These are phyloP conservation scores for Carpinus viminea DNA, from an alignment of 306 rosid species.

Conservation along the genomic window DNA sequence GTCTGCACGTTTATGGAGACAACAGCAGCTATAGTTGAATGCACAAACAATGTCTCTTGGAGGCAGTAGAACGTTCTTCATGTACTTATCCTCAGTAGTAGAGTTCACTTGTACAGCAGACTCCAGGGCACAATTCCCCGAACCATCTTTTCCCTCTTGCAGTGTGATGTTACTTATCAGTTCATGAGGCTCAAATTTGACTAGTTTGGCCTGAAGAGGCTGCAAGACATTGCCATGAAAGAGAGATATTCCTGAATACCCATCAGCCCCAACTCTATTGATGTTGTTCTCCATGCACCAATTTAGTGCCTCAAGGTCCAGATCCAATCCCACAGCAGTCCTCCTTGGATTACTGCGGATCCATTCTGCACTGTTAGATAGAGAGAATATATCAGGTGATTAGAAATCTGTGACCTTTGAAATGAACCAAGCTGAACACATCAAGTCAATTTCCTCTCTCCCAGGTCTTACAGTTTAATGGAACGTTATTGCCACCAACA, in stretches of 20 bases:
- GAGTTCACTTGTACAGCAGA: slow-evolving; percentile 39
- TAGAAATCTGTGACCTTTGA: too few relatives aligned
- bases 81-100: slow-evolving; percentile 28
- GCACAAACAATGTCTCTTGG: slow-evolving; percentile 86
- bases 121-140: slow-evolving; percentile 33
- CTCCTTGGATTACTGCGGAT: slow-evolving; percentile 72
- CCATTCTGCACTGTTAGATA: slow-evolving; percentile 72
- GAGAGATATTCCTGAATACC: slow-evolving; percentile 74
- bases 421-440: too few relatives aligned
- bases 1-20: slow-evolving; percentile 83
- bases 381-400: slow-evolving; percentile 10
- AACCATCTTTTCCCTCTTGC: slow-evolving; percentile 33
- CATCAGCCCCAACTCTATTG: slow-evolving; percentile 65
- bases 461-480: too few relatives aligned
- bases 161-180: slow-evolving; percentile 47
- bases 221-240: slow-evolving; percentile 88
- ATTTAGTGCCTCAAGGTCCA: slow-evolving; percentile 72
- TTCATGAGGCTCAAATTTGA: slow-evolving; percentile 47
- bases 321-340: slow-evolving; percentile 83
- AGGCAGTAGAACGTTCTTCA: slow-evolving; percentile 45
- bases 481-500: too few relatives aligned
- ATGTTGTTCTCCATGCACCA: slow-evolving; percentile 88
- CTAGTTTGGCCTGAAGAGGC: slow-evolving; percentile 68
- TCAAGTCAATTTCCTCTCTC: too few relatives aligned
- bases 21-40: slow-evolving; percentile 93